Evolutionary conservation across 1,139 yeast species (phyloP), one percentile per base, ranked within the genome.

Genomic region (Yamadazyma diddensiae): DNA sequence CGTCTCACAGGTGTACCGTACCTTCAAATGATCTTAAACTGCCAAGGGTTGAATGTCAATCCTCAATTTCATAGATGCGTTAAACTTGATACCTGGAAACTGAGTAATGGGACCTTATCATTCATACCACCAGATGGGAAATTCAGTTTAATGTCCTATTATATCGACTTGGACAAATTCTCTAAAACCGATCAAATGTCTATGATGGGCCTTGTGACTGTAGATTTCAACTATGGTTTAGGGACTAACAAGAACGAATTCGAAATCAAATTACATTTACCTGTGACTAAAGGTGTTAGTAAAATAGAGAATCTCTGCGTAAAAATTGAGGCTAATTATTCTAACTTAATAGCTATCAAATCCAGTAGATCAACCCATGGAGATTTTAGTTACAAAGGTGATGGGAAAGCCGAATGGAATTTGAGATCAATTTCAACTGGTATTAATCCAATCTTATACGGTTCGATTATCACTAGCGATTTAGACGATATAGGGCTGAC

Each of bases 71-170:
- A 83, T 49, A 70, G 65, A 23, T 74, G 85, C 46, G 72, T 83
- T 1, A 65, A 76, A 35, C 43, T 65, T 4, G 68, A 61, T 17
- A 52, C 55, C 19, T 78, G 82, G 80, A 33, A 44, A 8, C 42
- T 47, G 8, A 50, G 49, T 5, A 43, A 41, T n/a, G 76, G 75
- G 0, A 43, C 62, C 0, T 52, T 88, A 26, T 65, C 78, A 11
- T 86, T 90, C 49, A 71, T 84, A 14, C 98, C 98, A 3, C 95
- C 97, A 0, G 97, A 92, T 55, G 97, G 95, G 4, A 71, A 65
- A 40, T 76, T 79, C 25, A 66, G 73, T 4, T 55, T 92, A 13
- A 73, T 82, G 70, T 62, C 73, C 15, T 92, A 92, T 52, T 65
- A 73, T 5, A 55, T 84, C 20, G 85, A 84, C 38, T 53, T 75